Conservation (phyloP, 2,329 filamentous ascomycete genomes). For the Bipolaris sorokiniana region DNA sequence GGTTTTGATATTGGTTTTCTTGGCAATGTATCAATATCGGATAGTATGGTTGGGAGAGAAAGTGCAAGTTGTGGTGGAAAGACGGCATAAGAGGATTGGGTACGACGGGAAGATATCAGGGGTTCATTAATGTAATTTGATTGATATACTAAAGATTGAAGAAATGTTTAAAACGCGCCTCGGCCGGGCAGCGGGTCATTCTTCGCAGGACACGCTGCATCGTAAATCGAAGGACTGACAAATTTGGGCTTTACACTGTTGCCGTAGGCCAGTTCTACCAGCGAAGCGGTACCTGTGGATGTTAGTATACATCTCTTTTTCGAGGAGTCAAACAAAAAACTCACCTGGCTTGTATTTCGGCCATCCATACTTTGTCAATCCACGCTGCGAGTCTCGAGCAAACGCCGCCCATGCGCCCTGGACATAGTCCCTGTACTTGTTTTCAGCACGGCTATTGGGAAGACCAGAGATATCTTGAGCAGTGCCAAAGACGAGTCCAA, state of each 20-base stretch:
- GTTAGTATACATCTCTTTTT: neutral
- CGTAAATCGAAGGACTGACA: slow-evolving; percentile 28
- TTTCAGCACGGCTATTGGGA: slow-evolving; percentile 31
- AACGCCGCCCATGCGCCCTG: slow-evolving; percentile 46
- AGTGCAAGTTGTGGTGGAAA: too few species aligned
- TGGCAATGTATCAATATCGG: too few species aligned
- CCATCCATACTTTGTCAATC: slow-evolving; percentile 45
- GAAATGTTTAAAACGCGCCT: slow-evolving; percentile 28
- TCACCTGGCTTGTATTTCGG: slow-evolving; percentile 28
- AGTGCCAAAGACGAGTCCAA: slow-evolving; percentile 47
- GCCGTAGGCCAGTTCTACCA: slow-evolving; percentile 30
- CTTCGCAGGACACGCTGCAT: slow-evolving; percentile 27
- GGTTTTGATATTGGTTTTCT: too few species aligned
- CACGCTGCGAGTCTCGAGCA: slow-evolving; percentile 38
- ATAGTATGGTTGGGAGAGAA: too few species aligned
- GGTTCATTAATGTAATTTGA: neutral
- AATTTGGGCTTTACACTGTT: slow-evolving; percentile 27
- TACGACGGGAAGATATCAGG: too few species aligned
- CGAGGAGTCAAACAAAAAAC: neutral
- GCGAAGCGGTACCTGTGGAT: slow-evolving; percentile 21
- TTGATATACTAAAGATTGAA: neutral
- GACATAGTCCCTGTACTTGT: slow-evolving; percentile 34
- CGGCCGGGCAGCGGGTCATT: slow-evolving; percentile 35
- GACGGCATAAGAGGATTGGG: too few species aligned
- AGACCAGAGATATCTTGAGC: slow-evolving; percentile 33